phyloP scores from a whole-genome alignment of 1,284 basidiomycete genomes.

The Phellopilus nigrolimitatus region DNA sequence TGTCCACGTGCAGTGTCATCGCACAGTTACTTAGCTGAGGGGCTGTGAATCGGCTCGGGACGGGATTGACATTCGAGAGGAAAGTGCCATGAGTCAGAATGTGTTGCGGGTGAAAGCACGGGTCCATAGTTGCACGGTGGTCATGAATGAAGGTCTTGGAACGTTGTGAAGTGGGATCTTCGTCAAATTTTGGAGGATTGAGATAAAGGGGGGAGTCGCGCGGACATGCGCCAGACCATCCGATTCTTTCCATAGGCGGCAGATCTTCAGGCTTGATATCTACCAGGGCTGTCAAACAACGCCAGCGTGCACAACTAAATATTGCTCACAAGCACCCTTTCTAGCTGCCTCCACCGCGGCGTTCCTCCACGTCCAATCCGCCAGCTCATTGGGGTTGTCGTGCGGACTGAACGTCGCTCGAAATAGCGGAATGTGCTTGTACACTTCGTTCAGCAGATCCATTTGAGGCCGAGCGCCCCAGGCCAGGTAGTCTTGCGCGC shows the following conservation, averaged over 20 bases:
- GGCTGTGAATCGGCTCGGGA: slow-evolving; percentile 36
- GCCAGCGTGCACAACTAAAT: neutral
- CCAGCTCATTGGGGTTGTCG: slow-evolving; percentile 30
- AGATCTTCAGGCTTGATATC: slow-evolving; percentile 35
- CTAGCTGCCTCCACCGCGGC: slow-evolving; percentile 28
- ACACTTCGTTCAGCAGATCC: slow-evolving; percentile 14
- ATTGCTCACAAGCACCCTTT: slow-evolving; percentile 27
- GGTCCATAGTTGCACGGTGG: slow-evolving; percentile 50
- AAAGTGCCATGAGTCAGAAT: slow-evolving; percentile 51
- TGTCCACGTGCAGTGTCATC: slow-evolving; percentile 53
- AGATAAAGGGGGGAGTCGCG: slow-evolving; percentile 35
- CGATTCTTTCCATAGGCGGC: slow-evolving; percentile 30
- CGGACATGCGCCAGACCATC: slow-evolving; percentile 40
- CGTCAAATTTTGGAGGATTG: slow-evolving; percentile 20
- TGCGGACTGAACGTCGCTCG: slow-evolving; percentile 29
- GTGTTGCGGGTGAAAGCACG: slow-evolving; percentile 49
- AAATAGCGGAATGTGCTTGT: slow-evolving; percentile 26
- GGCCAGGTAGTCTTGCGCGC: slow-evolving; percentile 10
- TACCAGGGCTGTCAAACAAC: slow-evolving; percentile 20
- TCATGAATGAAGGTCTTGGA: slow-evolving; percentile 46
- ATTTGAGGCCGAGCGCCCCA: slow-evolving; percentile 14
- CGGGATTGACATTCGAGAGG: slow-evolving; percentile 47
- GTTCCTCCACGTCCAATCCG: slow-evolving; percentile 26
- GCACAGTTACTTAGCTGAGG: slow-evolving; percentile 54
- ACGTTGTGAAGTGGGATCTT: slow-evolving; percentile 24